Evolutionary conservation across 106 monocot species (phyloP).

Genomic region (Acanthochlamys bracteata): DNA sequence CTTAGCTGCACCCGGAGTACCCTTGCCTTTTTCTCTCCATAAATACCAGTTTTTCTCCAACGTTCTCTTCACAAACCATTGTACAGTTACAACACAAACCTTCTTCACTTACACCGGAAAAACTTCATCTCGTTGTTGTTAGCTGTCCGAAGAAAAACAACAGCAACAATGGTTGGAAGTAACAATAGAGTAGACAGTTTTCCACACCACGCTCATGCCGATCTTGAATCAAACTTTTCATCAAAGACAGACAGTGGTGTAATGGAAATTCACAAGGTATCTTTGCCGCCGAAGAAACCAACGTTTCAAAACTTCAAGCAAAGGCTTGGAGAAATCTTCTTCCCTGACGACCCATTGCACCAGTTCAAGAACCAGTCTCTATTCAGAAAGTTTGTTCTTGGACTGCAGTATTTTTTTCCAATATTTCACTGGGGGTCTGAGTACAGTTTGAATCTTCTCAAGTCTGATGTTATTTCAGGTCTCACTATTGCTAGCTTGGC

Average conservation of each 20-base stretch:
- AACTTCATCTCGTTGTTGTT: too few species aligned
- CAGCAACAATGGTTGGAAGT: constrained; percentile 26
- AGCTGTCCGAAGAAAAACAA: too few species aligned
- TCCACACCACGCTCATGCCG: constrained; percentile 6
- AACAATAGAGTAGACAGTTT: constrained; percentile 48
- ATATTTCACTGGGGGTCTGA: constrained; percentile 80
- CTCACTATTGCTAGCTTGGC: constrained; percentile 92
- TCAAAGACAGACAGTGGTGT: background rate
- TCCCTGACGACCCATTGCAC: constrained; percentile 70
- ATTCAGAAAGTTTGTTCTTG: constrained; percentile 40
- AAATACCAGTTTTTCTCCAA: too few species aligned
- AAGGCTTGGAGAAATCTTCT: constrained; percentile 60
- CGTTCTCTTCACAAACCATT: too few species aligned
- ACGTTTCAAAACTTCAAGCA: constrained; percentile 38
- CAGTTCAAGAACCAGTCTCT: constrained; percentile 66
- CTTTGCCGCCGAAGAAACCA: constrained; percentile 44
- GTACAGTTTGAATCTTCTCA: constrained; percentile 60
- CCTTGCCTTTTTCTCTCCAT: too few species aligned
- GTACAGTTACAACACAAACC: too few species aligned
- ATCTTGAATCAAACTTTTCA: constrained; percentile 29
- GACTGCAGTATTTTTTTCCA: constrained; percentile 68
- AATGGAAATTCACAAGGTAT: constrained; percentile 55
- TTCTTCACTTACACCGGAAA: too few species aligned
- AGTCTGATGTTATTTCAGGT: constrained; percentile 67
- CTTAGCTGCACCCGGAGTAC: too few species aligned